A percentile compares a stretch with the other conserved stretches of the same genome.
These are phyloP conservation scores for Metschnikowia bowlesiae DNA, from an alignment of 805 yeast species.

Conservation along the genomic window DNA sequence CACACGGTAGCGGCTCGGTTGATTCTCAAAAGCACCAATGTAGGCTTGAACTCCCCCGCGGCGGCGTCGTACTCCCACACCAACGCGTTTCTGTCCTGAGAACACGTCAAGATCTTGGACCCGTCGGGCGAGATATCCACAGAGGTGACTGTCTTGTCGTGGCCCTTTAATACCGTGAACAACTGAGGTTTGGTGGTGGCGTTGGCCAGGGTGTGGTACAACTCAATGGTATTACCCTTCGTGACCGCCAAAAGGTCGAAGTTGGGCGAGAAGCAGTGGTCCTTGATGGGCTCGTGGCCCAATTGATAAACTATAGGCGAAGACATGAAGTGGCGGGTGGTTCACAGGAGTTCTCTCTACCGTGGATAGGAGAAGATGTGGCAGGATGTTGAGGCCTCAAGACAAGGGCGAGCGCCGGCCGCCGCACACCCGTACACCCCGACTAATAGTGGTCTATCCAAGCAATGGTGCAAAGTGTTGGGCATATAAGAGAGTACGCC, in stretches of 20 bases:
- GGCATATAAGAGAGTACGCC: too few relatives aligned
- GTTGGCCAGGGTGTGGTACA: slow-evolving; percentile 52
- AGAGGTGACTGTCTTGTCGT: slow-evolving; percentile 91
- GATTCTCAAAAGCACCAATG: slow-evolving; percentile 86
- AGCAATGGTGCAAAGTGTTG: too few relatives aligned
- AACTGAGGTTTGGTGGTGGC: slow-evolving; percentile 49
- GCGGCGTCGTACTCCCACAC: slow-evolving; percentile 79
- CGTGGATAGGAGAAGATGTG: slow-evolving; percentile 5
- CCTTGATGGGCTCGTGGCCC: slow-evolving; percentile 83
- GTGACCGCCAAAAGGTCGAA: slow-evolving; percentile 68
- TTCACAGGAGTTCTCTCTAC: slow-evolving; percentile 21
- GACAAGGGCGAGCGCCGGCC: background rate
- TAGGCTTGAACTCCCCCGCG: slow-evolving; percentile 67
- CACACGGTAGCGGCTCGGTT: slow-evolving; percentile 94
- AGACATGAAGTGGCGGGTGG: background rate
- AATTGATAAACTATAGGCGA: slow-evolving; percentile 51
- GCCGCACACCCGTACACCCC: background rate
- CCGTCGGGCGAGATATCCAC: slow-evolving; percentile 88
- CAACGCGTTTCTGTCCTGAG: slow-evolving; percentile 95
- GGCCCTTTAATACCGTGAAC: slow-evolving; percentile 68
- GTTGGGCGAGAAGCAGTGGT: slow-evolving; percentile 82
- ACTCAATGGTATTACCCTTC: slow-evolving; percentile 68
- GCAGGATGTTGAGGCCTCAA: background rate
- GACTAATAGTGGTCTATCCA: too few relatives aligned
- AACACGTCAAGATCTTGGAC: slow-evolving; percentile 81